These are phyloP conservation scores for Teratosphaeria pseudoeucalypti DNA, from an alignment of 2,329 filamentous ascomycete genomes.

Conservation along the genomic window DNA sequence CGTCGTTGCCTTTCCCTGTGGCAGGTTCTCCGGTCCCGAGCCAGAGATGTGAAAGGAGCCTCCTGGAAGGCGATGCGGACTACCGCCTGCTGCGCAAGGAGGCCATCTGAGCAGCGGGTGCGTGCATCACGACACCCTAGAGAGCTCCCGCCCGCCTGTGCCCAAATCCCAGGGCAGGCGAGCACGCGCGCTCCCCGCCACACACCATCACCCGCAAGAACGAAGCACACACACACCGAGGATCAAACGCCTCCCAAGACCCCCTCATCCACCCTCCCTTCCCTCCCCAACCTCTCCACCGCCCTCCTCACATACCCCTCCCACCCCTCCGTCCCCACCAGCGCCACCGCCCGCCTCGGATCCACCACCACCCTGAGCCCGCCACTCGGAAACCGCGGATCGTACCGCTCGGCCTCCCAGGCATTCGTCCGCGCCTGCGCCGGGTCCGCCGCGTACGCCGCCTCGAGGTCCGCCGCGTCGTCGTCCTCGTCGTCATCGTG, in stretches of 20 bases:
- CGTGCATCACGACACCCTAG: too few relatives aligned
- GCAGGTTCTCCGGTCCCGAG: too few relatives aligned
- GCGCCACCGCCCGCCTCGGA: background rate
- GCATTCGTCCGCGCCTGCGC: background rate
- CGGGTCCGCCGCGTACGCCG: background rate
- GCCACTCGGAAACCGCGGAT: slow-evolving; percentile 4
- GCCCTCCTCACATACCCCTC: background rate
- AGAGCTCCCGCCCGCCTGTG: too few relatives aligned
- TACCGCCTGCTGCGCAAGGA: too few relatives aligned
- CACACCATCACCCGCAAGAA: too few relatives aligned
- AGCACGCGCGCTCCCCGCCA: too few relatives aligned
- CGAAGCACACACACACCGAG: too few relatives aligned
- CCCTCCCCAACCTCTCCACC: background rate
- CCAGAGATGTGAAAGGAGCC: too few relatives aligned
- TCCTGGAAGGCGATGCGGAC: too few relatives aligned
- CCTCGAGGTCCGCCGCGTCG: background rate
- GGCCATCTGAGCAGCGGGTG: too few relatives aligned
- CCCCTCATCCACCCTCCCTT: background rate
- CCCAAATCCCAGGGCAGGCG: too few relatives aligned
- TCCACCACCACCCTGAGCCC: background rate
- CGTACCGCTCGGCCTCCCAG: background rate
- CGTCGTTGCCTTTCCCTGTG: too few relatives aligned
- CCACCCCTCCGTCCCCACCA: background rate
- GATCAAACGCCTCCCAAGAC: background rate
- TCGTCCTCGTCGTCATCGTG: background rate